Base-by-base conservation (phyloP, 257 asterid species). In the Solanum habrochaites region DNA sequence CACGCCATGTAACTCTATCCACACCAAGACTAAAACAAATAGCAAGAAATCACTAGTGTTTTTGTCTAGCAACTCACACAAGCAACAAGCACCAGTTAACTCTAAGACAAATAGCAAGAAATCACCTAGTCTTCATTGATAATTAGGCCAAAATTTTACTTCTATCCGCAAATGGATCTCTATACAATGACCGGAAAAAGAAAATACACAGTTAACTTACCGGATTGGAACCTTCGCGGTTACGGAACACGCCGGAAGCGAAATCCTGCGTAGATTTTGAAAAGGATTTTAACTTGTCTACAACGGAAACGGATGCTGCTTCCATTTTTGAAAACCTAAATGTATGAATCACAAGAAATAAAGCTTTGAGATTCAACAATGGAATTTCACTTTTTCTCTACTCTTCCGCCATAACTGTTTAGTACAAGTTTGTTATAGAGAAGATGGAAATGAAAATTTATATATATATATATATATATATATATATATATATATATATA, bases 211-310 rank as follows among this genome's bases (percentile, higher is more conserved):
- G n/a, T 21, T 45, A 4, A 6, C 66, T 72, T 94, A 96, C 99
- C 94, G 98, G 98, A 88, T 82, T 73, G 87, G 93, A 87, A 35
- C 87, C 85, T 7, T 74, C 90, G 37, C 86, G 89, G 90, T 89
- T 78, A n/a, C 81, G 80, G 87, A 93, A 73, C 80, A 93, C 66
- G 86, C 86, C 88, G 21, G 67, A 87, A 86, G 95, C 93, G 14
- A 92, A 88, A 45, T 89, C 92, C 85, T 91, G 92, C 12, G 95
- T 81, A 3, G 93, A 92, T 90, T 90, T 92, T 2, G 91, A 90
- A 7, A 95, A 82, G 11, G 86, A 91, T 88, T 92, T 92, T 31
- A 94, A 89, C 90, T 93, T 93, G 66, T 92, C 95, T 14, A 82
- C 90, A 66, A 88, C 90, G 25, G 88, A 42, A 20, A 92, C 78